Base-by-base conservation (phyloP, 208 protist species). In the Tritrichomonas musculus region DNA sequence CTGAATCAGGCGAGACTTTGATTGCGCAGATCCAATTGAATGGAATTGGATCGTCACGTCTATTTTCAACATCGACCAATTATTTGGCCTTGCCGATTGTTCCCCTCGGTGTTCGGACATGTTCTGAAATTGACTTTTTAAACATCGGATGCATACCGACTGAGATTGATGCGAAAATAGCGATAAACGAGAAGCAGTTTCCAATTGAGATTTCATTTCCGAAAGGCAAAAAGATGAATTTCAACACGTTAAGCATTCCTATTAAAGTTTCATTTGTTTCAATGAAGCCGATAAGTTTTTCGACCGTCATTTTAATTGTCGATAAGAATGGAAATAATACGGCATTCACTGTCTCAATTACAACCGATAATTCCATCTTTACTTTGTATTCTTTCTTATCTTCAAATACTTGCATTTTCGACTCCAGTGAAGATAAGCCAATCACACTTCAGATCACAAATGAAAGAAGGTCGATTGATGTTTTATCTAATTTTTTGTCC, bases 361-460 rank as follows among this genome's bases (percentile, higher is more conserved):
- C 41, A 17, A 88, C 77, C 14, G 77, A 88, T 39, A 88, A 88
- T 88, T 88, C 77, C 0, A 47, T 88, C 39, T 88, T 88, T 50
- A 88, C 77, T 3, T 30, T 88, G 8, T 88, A 88, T 88, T 22
- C 77, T 20, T 44, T 88, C 57, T 39, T 88, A 20, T 88, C 77
- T 39, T 53, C 33, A 44, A 33, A 30, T 60, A 53, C 14, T n/a
- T 88, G n/a, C n/a, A 60, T 33, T 8, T 57, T 88, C 39, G 17
- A 44, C 20, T 20, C 33, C 17, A 57, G 20, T 14, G 9, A 33
- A 39, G 47, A 30, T 39, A 2, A 20, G 1, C 41, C 47, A 60
- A 88, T 88, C 25, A 57, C 47, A 39, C 14, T 27, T 17, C 57
- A 20, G 13, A 57, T 27, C 9, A 88, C 33, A 8, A 60, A 47